phyloP scores from a whole-genome alignment of 169 alveolate genomes.

The Eimeria maxima region DNA sequence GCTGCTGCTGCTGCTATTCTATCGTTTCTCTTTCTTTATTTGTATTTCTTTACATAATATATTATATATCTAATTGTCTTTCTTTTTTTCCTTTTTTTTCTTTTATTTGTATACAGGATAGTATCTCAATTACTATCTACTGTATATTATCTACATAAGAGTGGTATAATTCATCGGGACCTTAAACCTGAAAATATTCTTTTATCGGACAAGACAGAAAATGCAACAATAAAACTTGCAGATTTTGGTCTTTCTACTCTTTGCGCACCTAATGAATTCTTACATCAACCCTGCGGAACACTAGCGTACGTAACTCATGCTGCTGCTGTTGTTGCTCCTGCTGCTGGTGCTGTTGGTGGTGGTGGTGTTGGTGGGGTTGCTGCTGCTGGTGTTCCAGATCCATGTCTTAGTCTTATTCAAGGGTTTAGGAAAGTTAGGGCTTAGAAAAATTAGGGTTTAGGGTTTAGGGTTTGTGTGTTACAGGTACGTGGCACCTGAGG shows the following conservation, averaged over 20 bases:
- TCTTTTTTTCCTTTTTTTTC: no score
- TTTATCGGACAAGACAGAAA: slow-evolving; percentile 94
- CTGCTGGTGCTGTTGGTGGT: neutral
- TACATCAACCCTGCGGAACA: no score
- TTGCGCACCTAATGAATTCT: no score
- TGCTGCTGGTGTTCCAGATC: neutral
- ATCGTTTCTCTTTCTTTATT: neutral
- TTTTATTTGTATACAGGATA: slow-evolving; percentile 82
- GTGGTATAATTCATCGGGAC: slow-evolving; percentile 98
- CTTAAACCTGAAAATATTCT: slow-evolving; percentile 98
- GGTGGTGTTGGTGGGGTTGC: neutral
- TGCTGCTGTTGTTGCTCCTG: neutral
- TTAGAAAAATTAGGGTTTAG: neutral
- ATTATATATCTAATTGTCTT: no score
- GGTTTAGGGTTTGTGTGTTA: slow-evolving; percentile 4
- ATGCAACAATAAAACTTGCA: slow-evolving; percentile 95
- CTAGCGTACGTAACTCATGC: neutral
- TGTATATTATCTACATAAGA: slow-evolving; percentile 96
- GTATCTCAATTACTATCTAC: slow-evolving; percentile 91
- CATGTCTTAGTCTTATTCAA: no score
- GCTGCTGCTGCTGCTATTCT: neutral
- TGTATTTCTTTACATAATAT: no score
- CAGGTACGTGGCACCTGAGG: slow-evolving; percentile 95
- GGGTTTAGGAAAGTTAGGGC: no score
- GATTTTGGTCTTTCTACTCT: slow-evolving; percentile 96